Conservation (phyloP, 495 filamentous ascomycete species). For the Bombardia bombarda region DNA sequence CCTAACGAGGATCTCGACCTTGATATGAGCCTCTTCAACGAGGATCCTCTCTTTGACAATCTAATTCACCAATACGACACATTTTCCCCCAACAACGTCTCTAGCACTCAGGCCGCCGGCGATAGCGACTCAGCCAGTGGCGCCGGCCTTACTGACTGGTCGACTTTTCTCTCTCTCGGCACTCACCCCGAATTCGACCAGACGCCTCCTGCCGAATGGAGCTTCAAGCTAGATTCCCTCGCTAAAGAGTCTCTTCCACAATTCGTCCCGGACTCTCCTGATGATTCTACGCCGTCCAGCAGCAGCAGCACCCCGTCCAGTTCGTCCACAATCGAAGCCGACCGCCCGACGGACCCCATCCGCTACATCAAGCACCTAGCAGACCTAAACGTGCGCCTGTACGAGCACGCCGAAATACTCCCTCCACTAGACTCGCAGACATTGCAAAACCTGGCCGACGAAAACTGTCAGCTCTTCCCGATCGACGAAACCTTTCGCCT, state of each 20-base stretch:
- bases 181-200: neutral
- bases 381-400: constrained; percentile 4
- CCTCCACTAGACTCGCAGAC: neutral
- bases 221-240: neutral
- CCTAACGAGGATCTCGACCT: neutral
- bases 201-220: neutral
- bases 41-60: no score
- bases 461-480: neutral
- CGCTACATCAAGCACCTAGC: constrained; percentile 3
- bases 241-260: no score
- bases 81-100: neutral
- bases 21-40: no score
- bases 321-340: neutral
- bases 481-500: constrained; percentile 6
- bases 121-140: neutral
- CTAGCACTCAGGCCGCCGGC: neutral
- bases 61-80: neutral
- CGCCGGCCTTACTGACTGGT: neutral
- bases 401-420: constrained; percentile 3
- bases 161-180: neutral
- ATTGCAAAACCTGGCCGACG: neutral
- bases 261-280: no score
- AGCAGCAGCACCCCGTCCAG: neutral
- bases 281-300: no score
- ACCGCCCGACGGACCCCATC: neutral